These are phyloP conservation scores for Verticillium zaregamsianum DNA, from an alignment of 2,329 filamentous ascomycete genomes.

Conservation along the genomic window DNA sequence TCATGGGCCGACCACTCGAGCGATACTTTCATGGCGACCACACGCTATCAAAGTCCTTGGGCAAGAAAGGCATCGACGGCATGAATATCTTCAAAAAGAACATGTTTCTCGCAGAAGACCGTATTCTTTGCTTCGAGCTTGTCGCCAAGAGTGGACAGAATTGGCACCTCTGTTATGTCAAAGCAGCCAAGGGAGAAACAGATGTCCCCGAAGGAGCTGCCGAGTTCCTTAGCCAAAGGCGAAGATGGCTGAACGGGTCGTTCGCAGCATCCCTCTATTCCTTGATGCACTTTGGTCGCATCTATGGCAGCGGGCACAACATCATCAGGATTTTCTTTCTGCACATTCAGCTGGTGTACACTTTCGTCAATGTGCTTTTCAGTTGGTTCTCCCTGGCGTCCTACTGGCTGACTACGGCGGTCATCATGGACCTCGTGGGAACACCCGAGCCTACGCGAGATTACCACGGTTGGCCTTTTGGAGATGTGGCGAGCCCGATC, in stretches of 20 bases:
- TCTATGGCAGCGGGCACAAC: slow-evolving; percentile 92
- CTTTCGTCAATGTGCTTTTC: slow-evolving; percentile 71
- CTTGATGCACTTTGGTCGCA: slow-evolving; percentile 85
- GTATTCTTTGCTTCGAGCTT: slow-evolving; percentile 89
- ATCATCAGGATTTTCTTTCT: slow-evolving; percentile 89
- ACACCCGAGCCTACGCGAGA: slow-evolving; percentile 42
- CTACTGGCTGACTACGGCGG: slow-evolving; percentile 83
- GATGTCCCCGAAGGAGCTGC: slow-evolving; percentile 85
- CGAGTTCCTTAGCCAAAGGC: slow-evolving; percentile 86
- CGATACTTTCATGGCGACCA: slow-evolving; percentile 95
- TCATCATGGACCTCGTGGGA: slow-evolving; percentile 87
- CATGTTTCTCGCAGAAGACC: slow-evolving; percentile 96
- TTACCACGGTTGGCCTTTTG: slow-evolving; percentile 72
- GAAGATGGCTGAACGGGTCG: slow-evolving; percentile 89
- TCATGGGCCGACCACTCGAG: slow-evolving; percentile 83
- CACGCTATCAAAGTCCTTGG: slow-evolving; percentile 78
- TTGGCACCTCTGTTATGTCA: slow-evolving; percentile 91
- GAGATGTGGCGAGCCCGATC: slow-evolving; percentile 69
- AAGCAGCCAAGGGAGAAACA: slow-evolving; percentile 87
- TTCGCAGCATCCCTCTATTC: slow-evolving; percentile 88
- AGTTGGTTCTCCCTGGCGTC: slow-evolving; percentile 76
- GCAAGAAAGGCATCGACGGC: slow-evolving; percentile 89
- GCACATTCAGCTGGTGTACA: slow-evolving; percentile 84
- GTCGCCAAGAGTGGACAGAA: slow-evolving; percentile 89
- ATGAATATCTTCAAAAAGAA: slow-evolving; percentile 99